Base-by-base conservation (phyloP, 345 rosid species). In the Arabidopsis arenosa region DNA sequence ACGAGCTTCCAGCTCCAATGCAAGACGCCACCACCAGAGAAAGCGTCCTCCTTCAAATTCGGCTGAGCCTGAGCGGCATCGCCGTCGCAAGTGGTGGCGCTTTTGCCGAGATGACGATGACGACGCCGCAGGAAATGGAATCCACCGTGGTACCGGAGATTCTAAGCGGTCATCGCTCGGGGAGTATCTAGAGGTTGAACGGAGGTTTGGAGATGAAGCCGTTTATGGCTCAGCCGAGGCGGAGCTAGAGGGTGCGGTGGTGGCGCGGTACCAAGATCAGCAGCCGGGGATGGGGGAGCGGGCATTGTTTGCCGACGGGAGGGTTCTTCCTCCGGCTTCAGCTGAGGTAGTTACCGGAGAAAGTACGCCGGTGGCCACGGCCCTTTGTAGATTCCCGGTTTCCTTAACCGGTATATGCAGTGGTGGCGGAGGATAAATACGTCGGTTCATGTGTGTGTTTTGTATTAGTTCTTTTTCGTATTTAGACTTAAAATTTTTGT, bases 161-260 rank as follows among this genome's bases (percentile, higher is more conserved):
- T 80, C 84, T 2, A 88, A 82, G 66, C 89, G 93, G 28, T 89
- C 94, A 4, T 93, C 98, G 4, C 88, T 93, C 6, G 96, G 90
- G 1, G 97, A 93, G 80, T 93, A 88, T 77, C 80, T 93, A 9
- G 98, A 91, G 84, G 93, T 91, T 44, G 98, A 93, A 75, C 66
- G 98, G 78, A 85, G 96, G 81, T 91, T 85, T 35, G 96, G 94
- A 1, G 96, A 90, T 63, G 85, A 78, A 5, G 85, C 83, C 9
- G 84, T 85, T 54, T 89, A 72, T 40, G 83, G 72, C 60, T 84
- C 83, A 1, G 88, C 90, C n/a, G 78, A 72, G 81, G 78, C 84
- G 45, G 92, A 86, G 84, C 75, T 85, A 23, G 91, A 87, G 18
- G 88, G 83, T 18, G 85, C 79, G 52, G 81, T 73, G 52, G 81